phyloP scores from a whole-genome alignment of 164 flowering plant genomes.

The Berberis vulgaris region DNA sequence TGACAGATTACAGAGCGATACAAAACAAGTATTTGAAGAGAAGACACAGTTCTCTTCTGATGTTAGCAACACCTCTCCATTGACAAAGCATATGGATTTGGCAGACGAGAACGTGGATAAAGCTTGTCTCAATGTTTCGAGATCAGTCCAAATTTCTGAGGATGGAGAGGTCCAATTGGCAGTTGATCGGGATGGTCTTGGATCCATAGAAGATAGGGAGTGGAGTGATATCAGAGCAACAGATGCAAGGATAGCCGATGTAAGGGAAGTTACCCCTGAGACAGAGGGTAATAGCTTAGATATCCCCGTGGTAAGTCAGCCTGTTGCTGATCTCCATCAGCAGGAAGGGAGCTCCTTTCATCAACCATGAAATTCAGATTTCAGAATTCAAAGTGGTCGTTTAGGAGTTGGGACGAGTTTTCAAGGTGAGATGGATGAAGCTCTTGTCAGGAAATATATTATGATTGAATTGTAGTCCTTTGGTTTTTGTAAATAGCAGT shows the following conservation, averaged over 20 bases:
- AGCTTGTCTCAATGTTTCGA: conserved; percentile 74
- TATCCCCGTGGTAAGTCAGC: conserved; percentile 61
- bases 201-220: conserved; percentile 49
- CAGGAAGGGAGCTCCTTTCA: conserved; percentile 32
- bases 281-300: conserved; percentile 62
- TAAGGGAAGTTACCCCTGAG: conserved; percentile 65
- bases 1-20: conserved; percentile 58
- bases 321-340: conserved; percentile 29
- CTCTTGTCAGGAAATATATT: too few relatives aligned
- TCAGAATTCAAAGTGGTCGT: too few relatives aligned
- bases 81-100: conserved; percentile 73
- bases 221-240: conserved; percentile 86
- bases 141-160: conserved; percentile 35
- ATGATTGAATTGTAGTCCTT: too few relatives aligned
- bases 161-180: conserved; percentile 36
- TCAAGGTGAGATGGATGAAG: too few relatives aligned
- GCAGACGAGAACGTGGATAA: conserved; percentile 81
- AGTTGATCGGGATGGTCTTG: conserved; percentile 31
- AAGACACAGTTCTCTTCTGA: conserved; percentile 51
- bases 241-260: conserved; percentile 65
- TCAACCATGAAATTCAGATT: conserved; percentile 28
- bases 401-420: too few relatives aligned
- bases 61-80: conserved; percentile 26
- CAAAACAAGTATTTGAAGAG: conserved; percentile 63
- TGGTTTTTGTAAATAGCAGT: too few relatives aligned